Evolutionary conservation across 2,329 filamentous ascomycete genomes (phyloP).

Genomic region (Sphaerostilbella broomeana): DNA sequence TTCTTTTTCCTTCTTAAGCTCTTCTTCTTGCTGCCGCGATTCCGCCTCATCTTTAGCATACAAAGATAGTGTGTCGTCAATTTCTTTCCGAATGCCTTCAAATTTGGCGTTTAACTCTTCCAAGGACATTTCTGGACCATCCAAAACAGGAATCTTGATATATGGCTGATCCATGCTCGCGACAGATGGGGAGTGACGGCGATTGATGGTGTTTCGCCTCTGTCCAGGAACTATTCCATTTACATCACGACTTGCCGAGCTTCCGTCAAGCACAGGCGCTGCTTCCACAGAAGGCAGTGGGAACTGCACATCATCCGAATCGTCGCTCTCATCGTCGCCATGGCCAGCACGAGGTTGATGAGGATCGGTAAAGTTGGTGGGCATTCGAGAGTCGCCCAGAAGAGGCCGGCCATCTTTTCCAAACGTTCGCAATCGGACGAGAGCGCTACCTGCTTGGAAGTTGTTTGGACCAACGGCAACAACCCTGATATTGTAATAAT

Average conservation of each 20-base stretch:
- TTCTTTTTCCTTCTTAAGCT: constrained; percentile 71
- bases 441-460: constrained; percentile 82
- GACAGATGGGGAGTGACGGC: constrained; percentile 69
- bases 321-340: constrained; percentile 38
- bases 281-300: constrained; percentile 56
- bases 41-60: constrained; percentile 68
- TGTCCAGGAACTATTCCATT: constrained; percentile 39
- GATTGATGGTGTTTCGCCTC: constrained; percentile 53
- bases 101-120: constrained; percentile 76
- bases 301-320: constrained; percentile 39
- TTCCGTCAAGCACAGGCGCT: constrained; percentile 53
- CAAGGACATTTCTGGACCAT: constrained; percentile 59
- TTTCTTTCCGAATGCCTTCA: constrained; percentile 73
- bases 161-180: constrained; percentile 47
- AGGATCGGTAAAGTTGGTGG: constrained; percentile 49
- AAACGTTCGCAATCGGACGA: constrained; percentile 77
- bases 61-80: constrained; percentile 67
- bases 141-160: constrained; percentile 37
- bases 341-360: constrained; percentile 36
- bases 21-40: constrained; percentile 56
- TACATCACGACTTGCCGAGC: constrained; percentile 57
- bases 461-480: constrained; percentile 87
- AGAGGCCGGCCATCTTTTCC: constrained; percentile 57
- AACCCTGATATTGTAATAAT: constrained; percentile 89
- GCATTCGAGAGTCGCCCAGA: constrained; percentile 49